Evolutionary conservation across 2,329 filamentous ascomycete species (phyloP).

Genomic region (Lachnellula willkommii): DNA sequence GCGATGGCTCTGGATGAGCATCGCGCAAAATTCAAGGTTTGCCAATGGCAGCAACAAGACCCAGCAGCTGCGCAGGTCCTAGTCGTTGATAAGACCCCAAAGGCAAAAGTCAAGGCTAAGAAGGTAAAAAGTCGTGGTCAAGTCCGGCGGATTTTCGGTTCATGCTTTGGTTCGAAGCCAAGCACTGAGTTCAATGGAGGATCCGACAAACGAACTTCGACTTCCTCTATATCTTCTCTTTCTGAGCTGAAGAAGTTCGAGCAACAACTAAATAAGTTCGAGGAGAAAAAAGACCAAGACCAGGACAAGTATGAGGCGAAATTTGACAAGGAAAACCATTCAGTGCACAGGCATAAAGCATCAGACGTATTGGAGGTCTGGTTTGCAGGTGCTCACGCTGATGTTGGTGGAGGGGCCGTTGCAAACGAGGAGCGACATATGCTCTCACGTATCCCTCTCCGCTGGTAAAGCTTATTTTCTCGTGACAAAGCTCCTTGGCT

Average conservation of each 20-base stretch:
- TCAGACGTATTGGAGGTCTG: constrained; percentile 44
- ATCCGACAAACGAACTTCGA: constrained; percentile 1
- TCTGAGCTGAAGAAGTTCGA: constrained; percentile 7
- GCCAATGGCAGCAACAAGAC: constrained; percentile 33
- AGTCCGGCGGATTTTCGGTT: constrained; percentile 3
- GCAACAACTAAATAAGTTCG: neutral
- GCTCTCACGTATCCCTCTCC: constrained; percentile 40
- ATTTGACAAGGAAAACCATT: constrained; percentile 12
- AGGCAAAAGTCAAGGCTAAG: constrained; percentile 3
- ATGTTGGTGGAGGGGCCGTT: constrained; percentile 42
- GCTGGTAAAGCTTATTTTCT: constrained; percentile 26
- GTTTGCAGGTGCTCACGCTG: constrained; percentile 40
- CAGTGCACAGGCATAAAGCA: constrained; percentile 13
- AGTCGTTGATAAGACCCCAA: neutral
- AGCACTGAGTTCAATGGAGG: neutral
- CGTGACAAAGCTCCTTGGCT: too few species aligned
- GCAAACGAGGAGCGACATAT: constrained; percentile 38
- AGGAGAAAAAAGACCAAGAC: constrained; percentile 11
- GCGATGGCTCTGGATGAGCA: constrained; percentile 41
- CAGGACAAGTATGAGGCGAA: constrained; percentile 17
- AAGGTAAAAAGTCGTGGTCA: neutral
- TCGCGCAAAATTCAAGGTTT: constrained; percentile 40
- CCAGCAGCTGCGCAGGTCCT: constrained; percentile 1
- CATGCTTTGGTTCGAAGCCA: constrained; percentile 7
- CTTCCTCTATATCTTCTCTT: constrained; percentile 1